Conservation (phyloP, 2,329 filamentous ascomycete genomes). For the Colletotrichum tropicicola region DNA sequence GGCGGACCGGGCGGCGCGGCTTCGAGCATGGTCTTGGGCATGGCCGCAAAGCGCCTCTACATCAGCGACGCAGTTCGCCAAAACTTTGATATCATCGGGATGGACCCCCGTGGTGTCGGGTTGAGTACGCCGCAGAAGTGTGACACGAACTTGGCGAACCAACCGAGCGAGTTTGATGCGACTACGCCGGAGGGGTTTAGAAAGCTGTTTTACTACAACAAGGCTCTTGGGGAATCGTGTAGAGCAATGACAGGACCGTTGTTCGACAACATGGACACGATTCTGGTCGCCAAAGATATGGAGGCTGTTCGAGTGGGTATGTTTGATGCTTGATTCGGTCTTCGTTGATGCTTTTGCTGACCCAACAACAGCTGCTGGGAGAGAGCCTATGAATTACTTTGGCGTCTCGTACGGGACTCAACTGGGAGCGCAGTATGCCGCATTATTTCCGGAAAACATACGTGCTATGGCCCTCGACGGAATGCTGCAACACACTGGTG, state of each 20-base stretch:
- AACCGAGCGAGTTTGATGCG: slow-evolving; percentile 19
- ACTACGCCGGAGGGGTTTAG: slow-evolving; percentile 21
- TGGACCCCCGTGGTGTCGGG: slow-evolving; percentile 14
- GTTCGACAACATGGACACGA: slow-evolving; percentile 18
- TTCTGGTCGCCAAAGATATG: slow-evolving; percentile 20
- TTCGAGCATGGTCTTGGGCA: slow-evolving; percentile 15
- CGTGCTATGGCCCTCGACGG: slow-evolving; percentile 25
- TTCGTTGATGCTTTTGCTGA: background rate
- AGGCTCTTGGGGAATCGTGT: slow-evolving; percentile 21
- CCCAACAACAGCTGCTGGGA: background rate
- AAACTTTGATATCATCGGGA: slow-evolving; percentile 16
- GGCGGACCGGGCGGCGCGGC: slow-evolving; percentile 21
- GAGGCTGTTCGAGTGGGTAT: slow-evolving; percentile 1
- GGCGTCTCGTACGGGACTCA: slow-evolving; percentile 24
- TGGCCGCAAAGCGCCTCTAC: background rate
- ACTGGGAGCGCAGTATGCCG: slow-evolving; percentile 14
- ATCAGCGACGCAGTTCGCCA: slow-evolving; percentile 13
- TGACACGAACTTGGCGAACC: slow-evolving; percentile 5
- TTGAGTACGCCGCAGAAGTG: slow-evolving; percentile 14
- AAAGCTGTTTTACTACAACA: slow-evolving; percentile 13
- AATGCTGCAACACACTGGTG: slow-evolving; percentile 21
- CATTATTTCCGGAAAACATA: background rate
- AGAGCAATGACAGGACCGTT: slow-evolving; percentile 9
- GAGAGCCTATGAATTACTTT: slow-evolving; percentile 20
- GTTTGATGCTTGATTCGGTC: rapidly evolving